phyloP scores from a whole-genome alignment of 148 eudicot species.

The Fallopia convolvulus region DNA sequence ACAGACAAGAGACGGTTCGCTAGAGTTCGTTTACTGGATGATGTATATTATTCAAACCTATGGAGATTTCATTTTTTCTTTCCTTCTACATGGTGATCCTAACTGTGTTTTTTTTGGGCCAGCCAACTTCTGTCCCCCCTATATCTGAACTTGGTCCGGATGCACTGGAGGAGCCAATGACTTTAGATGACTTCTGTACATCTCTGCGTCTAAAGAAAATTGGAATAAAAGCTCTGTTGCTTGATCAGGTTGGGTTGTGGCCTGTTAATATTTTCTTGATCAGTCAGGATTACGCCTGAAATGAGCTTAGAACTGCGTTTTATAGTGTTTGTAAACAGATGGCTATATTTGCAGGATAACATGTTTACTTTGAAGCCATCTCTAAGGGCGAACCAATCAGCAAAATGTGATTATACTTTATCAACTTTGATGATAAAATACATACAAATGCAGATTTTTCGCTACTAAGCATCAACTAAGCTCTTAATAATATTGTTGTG shows the following conservation, averaged over 20 bases:
- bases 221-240: slow-evolving; percentile 80
- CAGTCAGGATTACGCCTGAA: not conserved
- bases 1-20: slow-evolving; percentile 99
- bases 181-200: slow-evolving; percentile 45
- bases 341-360: not conserved
- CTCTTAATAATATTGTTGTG: not conserved
- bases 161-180: slow-evolving; percentile 75
- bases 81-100: not conserved
- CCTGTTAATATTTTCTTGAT: not conserved
- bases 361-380: not conserved
- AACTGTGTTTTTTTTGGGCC: slow-evolving; percentile 13
- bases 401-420: not conserved
- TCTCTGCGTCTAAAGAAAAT: slow-evolving; percentile 67
- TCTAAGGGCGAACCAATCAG: not conserved
- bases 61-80: not conserved
- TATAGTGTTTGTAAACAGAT: not conserved
- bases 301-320: not conserved
- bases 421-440: not conserved
- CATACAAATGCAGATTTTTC: not conserved
- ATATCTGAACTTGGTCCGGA: slow-evolving; percentile 98
- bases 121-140: slow-evolving; percentile 78
- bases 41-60: slow-evolving; percentile 36
- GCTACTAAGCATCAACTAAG: not conserved
- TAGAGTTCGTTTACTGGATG: slow-evolving; percentile 73
- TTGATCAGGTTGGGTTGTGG: slow-evolving; percentile 68